Conservation (phyloP, 2,329 filamentous ascomycete genomes). For the Neofusicoccum ribis region DNA sequence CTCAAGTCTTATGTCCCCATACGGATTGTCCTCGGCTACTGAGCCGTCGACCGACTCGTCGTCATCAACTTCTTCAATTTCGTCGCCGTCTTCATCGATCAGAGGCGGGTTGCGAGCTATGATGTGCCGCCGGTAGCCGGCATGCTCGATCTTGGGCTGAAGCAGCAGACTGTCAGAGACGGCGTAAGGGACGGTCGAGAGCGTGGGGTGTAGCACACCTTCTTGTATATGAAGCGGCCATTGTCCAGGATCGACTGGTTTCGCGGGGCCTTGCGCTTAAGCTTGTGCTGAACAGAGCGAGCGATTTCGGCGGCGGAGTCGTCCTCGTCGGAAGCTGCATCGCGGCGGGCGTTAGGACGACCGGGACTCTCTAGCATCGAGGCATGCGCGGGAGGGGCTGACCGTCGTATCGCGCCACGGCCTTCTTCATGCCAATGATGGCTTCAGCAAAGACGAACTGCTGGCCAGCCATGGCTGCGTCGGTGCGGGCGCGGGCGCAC, state of each 20-base stretch:
- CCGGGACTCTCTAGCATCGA: slow-evolving; percentile 45
- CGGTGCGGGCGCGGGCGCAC: background rate
- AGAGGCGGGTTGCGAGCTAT: slow-evolving; percentile 72
- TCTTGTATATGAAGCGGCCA: slow-evolving; percentile 69
- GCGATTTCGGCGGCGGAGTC: slow-evolving; percentile 71
- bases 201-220: slow-evolving; percentile 52
- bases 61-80: slow-evolving; percentile 71
- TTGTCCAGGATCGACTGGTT: slow-evolving; percentile 25
- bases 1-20: slow-evolving; percentile 69
- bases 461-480: slow-evolving; percentile 37
- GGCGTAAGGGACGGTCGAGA: background rate
- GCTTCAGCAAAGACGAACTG: slow-evolving; percentile 43
- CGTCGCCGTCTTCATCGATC: slow-evolving; percentile 76
- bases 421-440: slow-evolving; percentile 42
- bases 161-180: slow-evolving; percentile 2
- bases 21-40: slow-evolving; percentile 65
- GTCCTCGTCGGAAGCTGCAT: slow-evolving; percentile 68
- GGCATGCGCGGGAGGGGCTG: slow-evolving; percentile 1
- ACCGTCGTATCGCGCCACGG: slow-evolving; percentile 19
- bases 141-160: slow-evolving; percentile 68
- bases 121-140: slow-evolving; percentile 70
- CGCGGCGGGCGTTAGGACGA: background rate
- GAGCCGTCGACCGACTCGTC: slow-evolving; percentile 58
- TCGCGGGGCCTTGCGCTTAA: slow-evolving; percentile 67
- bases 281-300: slow-evolving; percentile 62